Evolutionary conservation across 2,329 filamentous ascomycete species (phyloP).

Genomic region (Byssoonygena ceratinophila): DNA sequence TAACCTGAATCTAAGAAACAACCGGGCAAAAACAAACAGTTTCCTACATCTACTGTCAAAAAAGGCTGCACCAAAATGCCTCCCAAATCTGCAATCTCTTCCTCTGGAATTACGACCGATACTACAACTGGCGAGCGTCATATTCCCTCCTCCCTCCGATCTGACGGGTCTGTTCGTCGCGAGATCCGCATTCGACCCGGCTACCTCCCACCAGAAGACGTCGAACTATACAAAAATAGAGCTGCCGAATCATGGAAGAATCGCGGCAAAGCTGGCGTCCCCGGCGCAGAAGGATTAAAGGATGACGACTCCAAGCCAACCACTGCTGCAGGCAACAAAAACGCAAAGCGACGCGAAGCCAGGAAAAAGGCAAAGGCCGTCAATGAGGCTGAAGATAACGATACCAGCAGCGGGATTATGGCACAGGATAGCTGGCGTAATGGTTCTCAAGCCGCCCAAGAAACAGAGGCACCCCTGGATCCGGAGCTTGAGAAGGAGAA

Average conservation of each 20-base stretch:
- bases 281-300: slow-evolving; percentile 55
- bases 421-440: slow-evolving; percentile 26
- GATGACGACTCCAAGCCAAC: slow-evolving; percentile 41
- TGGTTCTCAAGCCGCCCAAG: slow-evolving; percentile 18
- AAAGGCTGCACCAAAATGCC: background rate
- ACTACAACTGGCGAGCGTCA: slow-evolving; percentile 66
- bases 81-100: slow-evolving; percentile 29
- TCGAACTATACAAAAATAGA: slow-evolving; percentile 90
- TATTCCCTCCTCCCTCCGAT: slow-evolving; percentile 74
- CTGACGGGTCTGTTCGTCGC: slow-evolving; percentile 84
- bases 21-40: background rate
- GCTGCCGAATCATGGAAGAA: slow-evolving; percentile 77
- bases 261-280: slow-evolving; percentile 58
- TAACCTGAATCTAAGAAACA: too few relatives aligned
- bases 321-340: slow-evolving; percentile 59
- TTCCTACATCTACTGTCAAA: background rate
- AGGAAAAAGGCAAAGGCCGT: slow-evolving; percentile 49
- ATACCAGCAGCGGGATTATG: background rate
- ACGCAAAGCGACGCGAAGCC: slow-evolving; percentile 66
- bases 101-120: slow-evolving; percentile 66
- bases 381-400: slow-evolving; percentile 17
- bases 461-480: slow-evolving; percentile 37
- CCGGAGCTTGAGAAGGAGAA: slow-evolving; percentile 75
- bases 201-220: slow-evolving; percentile 87
- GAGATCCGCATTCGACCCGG: slow-evolving; percentile 91